Base-by-base conservation (phyloP, 164 flowering plant genomes). In the Nymphaea thermarum region DNA sequence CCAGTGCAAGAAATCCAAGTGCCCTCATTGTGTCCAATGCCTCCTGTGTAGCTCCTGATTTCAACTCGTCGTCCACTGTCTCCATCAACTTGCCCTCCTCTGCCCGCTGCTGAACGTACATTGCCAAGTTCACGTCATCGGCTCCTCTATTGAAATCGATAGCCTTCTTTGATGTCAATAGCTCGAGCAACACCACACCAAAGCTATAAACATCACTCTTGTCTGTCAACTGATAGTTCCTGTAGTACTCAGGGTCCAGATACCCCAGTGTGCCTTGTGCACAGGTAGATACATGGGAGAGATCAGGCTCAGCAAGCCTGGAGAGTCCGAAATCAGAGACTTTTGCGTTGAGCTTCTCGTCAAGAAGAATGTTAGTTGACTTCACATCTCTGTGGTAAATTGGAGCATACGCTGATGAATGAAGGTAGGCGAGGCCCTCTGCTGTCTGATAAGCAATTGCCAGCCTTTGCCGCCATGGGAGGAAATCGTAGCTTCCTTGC, bases 171-270 rank as follows among this genome's bases (percentile, higher is more conserved):
- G 85, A 81, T 25, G 90, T 87, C 44, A 86, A 66, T 45, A 88
- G 80, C 72, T 88, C 94, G 8, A 85, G 86, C 78, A 88, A 63
- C 66, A 88, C 89, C 4, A 86, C 85, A 36, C 94, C 94, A 42
- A 69, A 85, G 66, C 94, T 88, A 59, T 86, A 88, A 18, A 88
- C 90, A 77, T 86, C 94, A 63, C 94, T 88, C 76, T 88, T 86
- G 47, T 85, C 90, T 2, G 85, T 85, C 15, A 86, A 67, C 65
- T 82, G 87, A 72, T 82, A 86, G 77, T 80, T 86, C 11, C 82
- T 75, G 44, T 77, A 85, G 75, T 86, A 86, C 53, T 85, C 93
- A 1, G 93, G 93, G 60, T 88, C 93, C 51, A 88, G 73, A 74
- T 86, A 88, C 14, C 93, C 93, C 3, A 88, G 17, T n/a, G 93